phyloP scores from a whole-genome alignment of 2,329 filamentous ascomycete species.

The Penicillium sclerotigenum region DNA sequence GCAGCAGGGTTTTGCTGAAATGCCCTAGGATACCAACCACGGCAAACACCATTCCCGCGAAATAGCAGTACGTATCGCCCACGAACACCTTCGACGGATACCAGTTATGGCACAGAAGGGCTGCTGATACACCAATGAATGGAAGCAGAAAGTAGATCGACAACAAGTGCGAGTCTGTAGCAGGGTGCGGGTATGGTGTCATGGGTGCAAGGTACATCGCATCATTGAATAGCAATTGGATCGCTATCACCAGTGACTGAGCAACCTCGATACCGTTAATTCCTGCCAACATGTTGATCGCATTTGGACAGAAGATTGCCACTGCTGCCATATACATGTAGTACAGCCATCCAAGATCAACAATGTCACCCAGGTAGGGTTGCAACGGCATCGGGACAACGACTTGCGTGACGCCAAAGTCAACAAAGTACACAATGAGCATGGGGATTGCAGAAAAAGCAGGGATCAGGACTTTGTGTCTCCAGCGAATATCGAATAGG shows the following conservation, averaged over 20 bases:
- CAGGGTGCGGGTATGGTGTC: conserved; percentile 81
- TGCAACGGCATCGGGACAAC: conserved; percentile 85
- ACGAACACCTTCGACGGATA: conserved; percentile 94
- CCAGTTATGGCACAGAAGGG: conserved; percentile 88
- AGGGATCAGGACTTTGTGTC: conserved; percentile 97
- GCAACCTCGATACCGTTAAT: conserved; percentile 97
- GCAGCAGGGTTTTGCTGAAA: conserved; percentile 92
- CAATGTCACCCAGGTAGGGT: conserved; percentile 76
- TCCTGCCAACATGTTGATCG: conserved; percentile 99
- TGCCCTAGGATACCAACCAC: conserved; percentile 95
- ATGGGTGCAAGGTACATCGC: conserved; percentile 73
- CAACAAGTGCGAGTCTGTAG: conserved; percentile 93
- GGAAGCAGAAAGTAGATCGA: conserved; percentile 91
- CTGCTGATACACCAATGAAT: conserved; percentile 87
- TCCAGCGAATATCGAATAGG: conserved; percentile 96
- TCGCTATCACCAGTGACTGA: conserved; percentile 86
- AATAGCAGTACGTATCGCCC: conserved; percentile 98
- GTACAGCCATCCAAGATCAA: conserved; percentile 80
- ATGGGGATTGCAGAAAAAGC: conserved; percentile 90
- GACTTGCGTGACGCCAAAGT: conserved; percentile 94
- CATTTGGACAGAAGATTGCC: conserved; percentile 96
- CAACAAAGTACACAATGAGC: conserved; percentile 95
- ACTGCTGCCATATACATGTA: conserved; percentile 96
- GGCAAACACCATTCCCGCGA: conserved; percentile 98
- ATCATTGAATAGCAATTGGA: conserved; percentile 82